Base-by-base conservation (phyloP, 192 early-diverging fungal species). In the Paraglomus occultum region DNA sequence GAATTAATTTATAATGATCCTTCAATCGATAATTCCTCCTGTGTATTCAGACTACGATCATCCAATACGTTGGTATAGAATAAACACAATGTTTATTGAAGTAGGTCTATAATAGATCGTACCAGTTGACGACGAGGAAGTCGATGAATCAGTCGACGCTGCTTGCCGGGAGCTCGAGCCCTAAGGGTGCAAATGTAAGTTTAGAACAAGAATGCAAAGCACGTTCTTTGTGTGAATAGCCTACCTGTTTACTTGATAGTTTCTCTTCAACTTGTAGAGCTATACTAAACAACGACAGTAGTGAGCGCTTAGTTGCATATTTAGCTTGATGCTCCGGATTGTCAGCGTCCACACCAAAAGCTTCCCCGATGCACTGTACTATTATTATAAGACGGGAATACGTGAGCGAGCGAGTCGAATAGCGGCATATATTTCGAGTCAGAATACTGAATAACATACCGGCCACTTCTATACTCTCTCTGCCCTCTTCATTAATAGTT, bases 341-440 rank as follows among this genome's bases (percentile, higher is more conserved):
- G 40, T 81, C 78, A 42, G 84, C 50, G 70, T 95, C 88, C 51
- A 99, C 86, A 31, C 87, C 92, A 80, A 99, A 99, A 18, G 95
- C 92, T 67, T 97, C 95, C 53, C 89, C 85, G 53, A 99, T 94
- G 83, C 94, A 95, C 74, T 95, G 93, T 77, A 95, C 91, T 72
- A 94, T 94, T 72, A 94, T 94, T 39, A 93, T 89, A 87, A 76
- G 22, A 50, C n/a, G 15, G 8, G 23, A 40, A 51, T 46, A 65
- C 9, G 31, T 68, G 4, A 15, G 11, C 38, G 38, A 45, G 9
- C 47, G 44, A 14, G 12, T 43, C 50, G n/a, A 71, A 11, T n/a
- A 7, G 22, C 12, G 55, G 20, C 57, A 4, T 52, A 57, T 8
- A 43, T 57, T 10, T 14, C n/a, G 2, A n/a, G 40, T 14, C 15